Percentiles rank a stretch among this genome's conserved stretches.
Conservation (phyloP, 345 rosid genomes). For the Populus simonii region DNA sequence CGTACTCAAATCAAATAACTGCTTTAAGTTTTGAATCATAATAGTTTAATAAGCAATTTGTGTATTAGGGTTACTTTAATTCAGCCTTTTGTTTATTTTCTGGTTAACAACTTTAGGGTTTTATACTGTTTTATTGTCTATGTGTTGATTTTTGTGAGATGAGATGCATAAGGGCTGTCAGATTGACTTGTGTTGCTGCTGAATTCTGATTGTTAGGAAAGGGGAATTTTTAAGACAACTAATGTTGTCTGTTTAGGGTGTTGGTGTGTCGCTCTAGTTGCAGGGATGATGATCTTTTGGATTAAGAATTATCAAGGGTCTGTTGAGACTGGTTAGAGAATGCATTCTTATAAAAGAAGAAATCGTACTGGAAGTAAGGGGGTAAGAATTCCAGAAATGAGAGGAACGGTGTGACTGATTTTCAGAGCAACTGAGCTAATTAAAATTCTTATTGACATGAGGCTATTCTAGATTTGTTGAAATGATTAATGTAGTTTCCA, state of each 20-base stretch:
- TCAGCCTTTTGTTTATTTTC: not conserved
- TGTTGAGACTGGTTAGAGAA: not conserved
- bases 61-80: not conserved
- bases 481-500: not conserved
- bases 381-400: not conserved
- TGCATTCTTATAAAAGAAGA: not conserved
- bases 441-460: not conserved
- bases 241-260: not conserved
- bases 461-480: not conserved
- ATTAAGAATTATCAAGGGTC: not conserved
- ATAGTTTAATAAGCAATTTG: not conserved
- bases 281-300: not conserved
- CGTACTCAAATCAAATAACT: not conserved
- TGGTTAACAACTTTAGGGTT: not conserved
- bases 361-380: not conserved
- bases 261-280: not conserved
- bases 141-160: not conserved
- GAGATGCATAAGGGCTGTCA: not conserved
- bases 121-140: not conserved
- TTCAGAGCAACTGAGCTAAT: not conserved
- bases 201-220: not conserved
- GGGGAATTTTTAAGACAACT: not conserved
- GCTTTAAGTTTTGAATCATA: not conserved
- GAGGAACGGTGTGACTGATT: not conserved
- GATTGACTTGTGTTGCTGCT: not conserved